Base-by-base conservation (phyloP, 192 early-diverging fungal species). In the Coemansia javaensis region DNA sequence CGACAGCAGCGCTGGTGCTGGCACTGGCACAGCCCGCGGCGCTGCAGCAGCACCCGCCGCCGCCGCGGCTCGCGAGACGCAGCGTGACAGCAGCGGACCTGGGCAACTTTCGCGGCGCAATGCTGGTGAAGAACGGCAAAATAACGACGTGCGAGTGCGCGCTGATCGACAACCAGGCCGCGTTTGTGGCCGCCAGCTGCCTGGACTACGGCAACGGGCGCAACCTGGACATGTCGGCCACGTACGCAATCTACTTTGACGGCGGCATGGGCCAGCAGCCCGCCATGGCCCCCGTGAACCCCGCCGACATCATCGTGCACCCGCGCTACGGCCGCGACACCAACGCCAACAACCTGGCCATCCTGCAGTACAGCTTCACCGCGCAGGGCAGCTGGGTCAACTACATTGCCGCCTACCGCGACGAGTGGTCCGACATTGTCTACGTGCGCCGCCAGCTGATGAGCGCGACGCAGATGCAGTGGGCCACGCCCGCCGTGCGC, bases 261-360 rank as follows among this genome's bases (percentile, higher is more conserved):
- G 40, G 40, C 8, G 44, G 32, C 40, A 44, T 39, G 34, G 34
- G 38, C 7, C 32, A 37, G 9, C 18, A 5, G n/a, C 55, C 63
- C 0, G 50, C 25, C 7, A 57, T 52, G 15, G 33, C 36, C 2
- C 11, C 40, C 2, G 28, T 66, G 14, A 21, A 50, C 16, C 10
- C 44, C 0, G 17, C 18, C 16, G 27, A 53, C 17, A 53, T 66
- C 34, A 39, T 36, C 17, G 37, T 66, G 0, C 43, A 66, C 16
- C 39, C 55, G 1, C 12, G 12, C 2, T 66, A 49, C 50, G 22
- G 44, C 40, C 13, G 2, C 0, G 2, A 3, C 8, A 45, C 49
- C 0, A 32, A 42, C 33, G 50, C 56, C 23, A 66, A 59, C 36
- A 66, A 66, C 15, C 4, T 66, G 7, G 63, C 51, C 15, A 39